Base-by-base conservation (phyloP, 495 filamentous ascomycete species). In the Tuber indicum region DNA sequence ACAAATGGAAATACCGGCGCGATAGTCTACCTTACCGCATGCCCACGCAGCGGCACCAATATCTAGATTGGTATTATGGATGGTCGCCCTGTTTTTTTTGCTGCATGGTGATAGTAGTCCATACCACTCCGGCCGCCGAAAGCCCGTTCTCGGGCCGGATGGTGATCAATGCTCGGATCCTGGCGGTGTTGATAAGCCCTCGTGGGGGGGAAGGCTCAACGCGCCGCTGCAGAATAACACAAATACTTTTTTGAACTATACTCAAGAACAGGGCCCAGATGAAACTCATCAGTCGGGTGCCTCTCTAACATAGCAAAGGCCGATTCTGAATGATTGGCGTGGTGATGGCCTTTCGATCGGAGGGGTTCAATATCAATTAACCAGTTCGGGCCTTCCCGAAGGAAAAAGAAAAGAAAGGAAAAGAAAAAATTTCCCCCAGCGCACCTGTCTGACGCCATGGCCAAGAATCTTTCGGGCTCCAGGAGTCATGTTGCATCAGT, bases 131-230 rank as follows among this genome's bases (percentile, higher is more conserved):
- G 58, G 26, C 58, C 26, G 58, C 58, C 58, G 58, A 66, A 66
- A 32, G 58, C 58, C 58, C 58, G 12, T 66, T 66, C 36, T 66
- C 58, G 58, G 58, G 58, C 58, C 58, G 58, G 58, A 66, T 66
- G 26, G 26, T 19, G 58, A n/a, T 32, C 58, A 66, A 66, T 66
- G 58, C 26, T 66, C 26, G 26, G 58, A 66, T 36, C 6, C 0
- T 66, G 17, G 32, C 58, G 58, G 58, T 32, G 26, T 66, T 36
- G 26, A 26, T 36, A 36, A 66, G 52, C 26, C 26, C 58, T 66
- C 58, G 26, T 12, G 52, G 12, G 21, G 47, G 19, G 47, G 47
- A 17, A 23, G 21, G 47, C 47, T 52, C 21, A 6, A 52, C 47
- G 4, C 47, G 19, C 21, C 21, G 23, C 47, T n/a, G 9, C 12